Evolutionary conservation across 2,329 filamentous ascomycete species (phyloP).

Genomic region (Calonectria pteridis): DNA sequence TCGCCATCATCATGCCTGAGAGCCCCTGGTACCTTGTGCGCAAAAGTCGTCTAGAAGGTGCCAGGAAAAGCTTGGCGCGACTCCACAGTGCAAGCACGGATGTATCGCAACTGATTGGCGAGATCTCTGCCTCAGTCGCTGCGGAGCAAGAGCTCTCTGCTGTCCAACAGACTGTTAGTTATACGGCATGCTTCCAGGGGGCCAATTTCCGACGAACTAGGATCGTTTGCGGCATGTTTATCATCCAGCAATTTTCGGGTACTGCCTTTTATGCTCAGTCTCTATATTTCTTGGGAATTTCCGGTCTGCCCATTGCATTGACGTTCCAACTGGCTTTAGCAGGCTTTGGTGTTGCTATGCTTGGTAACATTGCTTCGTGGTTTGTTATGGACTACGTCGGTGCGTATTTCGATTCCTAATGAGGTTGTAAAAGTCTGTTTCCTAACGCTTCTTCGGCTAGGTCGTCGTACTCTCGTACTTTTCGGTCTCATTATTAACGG

Average conservation of each 20-base stretch:
- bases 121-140: not conserved
- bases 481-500: conserved; percentile 4
- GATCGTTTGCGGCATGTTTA: conserved; percentile 15
- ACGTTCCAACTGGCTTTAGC: conserved; percentile 6
- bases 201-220: conserved; percentile 10
- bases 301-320: not conserved
- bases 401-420: not conserved
- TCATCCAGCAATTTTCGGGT: conserved; percentile 2
- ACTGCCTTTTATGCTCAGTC: conserved; percentile 14
- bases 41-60: not conserved
- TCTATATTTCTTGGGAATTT: conserved; percentile 11
- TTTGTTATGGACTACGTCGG: conserved; percentile 11
- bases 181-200: not conserved
- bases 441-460: not conserved
- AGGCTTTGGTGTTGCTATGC: conserved; percentile 10
- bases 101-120: not conserved
- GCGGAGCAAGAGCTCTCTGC: conserved; percentile 5
- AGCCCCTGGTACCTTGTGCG: conserved; percentile 14
- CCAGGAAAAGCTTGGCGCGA: not conserved
- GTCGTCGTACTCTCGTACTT: not conserved
- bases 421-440: not conserved
- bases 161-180: not conserved
- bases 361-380: conserved; percentile 4
- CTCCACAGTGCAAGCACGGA: not conserved
- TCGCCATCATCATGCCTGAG: conserved; percentile 5